Evolutionary conservation across 495 filamentous ascomycete genomes (phyloP), one percentile per base, ranked within the genome.

Genomic region (Penicillium cataractarum): DNA sequence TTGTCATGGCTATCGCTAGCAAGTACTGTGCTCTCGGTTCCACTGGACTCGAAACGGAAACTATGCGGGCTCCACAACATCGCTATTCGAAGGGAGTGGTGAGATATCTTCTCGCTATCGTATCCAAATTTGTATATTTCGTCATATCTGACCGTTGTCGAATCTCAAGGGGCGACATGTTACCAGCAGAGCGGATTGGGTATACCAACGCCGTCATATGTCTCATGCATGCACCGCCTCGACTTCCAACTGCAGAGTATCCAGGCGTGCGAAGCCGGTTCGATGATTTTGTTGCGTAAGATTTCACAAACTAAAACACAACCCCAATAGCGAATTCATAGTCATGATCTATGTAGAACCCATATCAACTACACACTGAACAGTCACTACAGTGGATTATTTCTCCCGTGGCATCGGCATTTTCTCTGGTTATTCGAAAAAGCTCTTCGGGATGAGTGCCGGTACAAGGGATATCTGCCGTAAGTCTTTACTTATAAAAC

Each of bases 331-430:
- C 21, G 6, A 12, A 5, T 46, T 46, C 42, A 24, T 12, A 12
- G 9, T 46, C 19, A 24, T 24, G 19, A 5, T 46, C 19, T 22
- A n/a, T 0, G 71, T 57, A 82, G 80, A 1, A 75, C 75, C 10
- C 76, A 82, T 64, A 76, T 86, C 54, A 84, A 84, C 63, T 76
- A 81, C 56, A 83, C 80, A 10, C 65, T 72, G 55, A 42, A 67
- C 61, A 69, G 73, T 24, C 76, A 78, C 50, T 62, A 66, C 35
- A 74, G 61, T 48, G 74, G 74, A 4, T 46, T 76, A 60, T 89
- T 92, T 71, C 74, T 90, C 27, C 72, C 83, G 0, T 91, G 88
- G 87, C 89, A 93, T 64, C 80, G 90, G 21, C 86, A 85, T 57
- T 90, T 86, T 64, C 70, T 83, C 26, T 80, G 76, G 57, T 71